A percentile compares a stretch with the other conserved stretches of the same genome.
Evolutionary conservation across 2,329 filamentous ascomycete genomes (phyloP).

Genomic region (Fusarium sororula): DNA sequence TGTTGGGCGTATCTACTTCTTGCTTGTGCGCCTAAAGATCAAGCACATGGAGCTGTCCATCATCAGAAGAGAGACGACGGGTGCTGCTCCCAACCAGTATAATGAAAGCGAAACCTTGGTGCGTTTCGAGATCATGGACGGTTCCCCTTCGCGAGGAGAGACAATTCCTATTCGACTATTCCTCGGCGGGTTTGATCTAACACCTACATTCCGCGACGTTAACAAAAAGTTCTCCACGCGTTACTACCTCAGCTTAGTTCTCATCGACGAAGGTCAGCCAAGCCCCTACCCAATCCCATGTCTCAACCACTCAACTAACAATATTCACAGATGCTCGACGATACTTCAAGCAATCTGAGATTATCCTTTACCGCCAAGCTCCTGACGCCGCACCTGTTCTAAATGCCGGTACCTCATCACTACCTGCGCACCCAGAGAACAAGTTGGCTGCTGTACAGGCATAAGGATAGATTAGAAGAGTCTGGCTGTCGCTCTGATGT

Average conservation of each 20-base stretch:
- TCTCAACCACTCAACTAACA: slow-evolving; percentile 23
- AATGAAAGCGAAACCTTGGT: slow-evolving; percentile 99
- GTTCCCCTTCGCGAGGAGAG: slow-evolving; percentile 92
- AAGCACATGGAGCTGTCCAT: slow-evolving; percentile 99
- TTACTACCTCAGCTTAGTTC: slow-evolving; percentile 95
- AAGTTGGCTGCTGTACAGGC: slow-evolving; percentile 52
- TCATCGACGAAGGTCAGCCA: slow-evolving; percentile 87
- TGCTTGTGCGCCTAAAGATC: slow-evolving; percentile 96
- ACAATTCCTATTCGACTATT: slow-evolving; percentile 98
- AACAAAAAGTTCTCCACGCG: slow-evolving; percentile 99
- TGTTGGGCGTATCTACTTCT: slow-evolving; percentile 97
- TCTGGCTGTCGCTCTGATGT: slow-evolving; percentile 24
- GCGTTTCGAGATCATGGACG: slow-evolving; percentile 99
- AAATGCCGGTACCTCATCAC: slow-evolving; percentile 51
- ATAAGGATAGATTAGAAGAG: slow-evolving; percentile 24
- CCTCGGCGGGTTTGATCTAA: slow-evolving; percentile 96
- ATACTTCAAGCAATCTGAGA: slow-evolving; percentile 99
- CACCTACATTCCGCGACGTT: slow-evolving; percentile 97
- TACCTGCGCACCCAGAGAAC: slow-evolving; percentile 56
- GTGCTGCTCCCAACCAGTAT: slow-evolving; percentile 96
- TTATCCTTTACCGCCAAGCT: slow-evolving; percentile 90
- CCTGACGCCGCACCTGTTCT: slow-evolving; percentile 58
- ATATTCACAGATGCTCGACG: slow-evolving; percentile 80
- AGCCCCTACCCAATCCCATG: background rate
- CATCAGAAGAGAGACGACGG: slow-evolving; percentile 95